phyloP scores from a whole-genome alignment of 2,329 filamentous ascomycete species.

The Tolypocladium guangdongense region DNA sequence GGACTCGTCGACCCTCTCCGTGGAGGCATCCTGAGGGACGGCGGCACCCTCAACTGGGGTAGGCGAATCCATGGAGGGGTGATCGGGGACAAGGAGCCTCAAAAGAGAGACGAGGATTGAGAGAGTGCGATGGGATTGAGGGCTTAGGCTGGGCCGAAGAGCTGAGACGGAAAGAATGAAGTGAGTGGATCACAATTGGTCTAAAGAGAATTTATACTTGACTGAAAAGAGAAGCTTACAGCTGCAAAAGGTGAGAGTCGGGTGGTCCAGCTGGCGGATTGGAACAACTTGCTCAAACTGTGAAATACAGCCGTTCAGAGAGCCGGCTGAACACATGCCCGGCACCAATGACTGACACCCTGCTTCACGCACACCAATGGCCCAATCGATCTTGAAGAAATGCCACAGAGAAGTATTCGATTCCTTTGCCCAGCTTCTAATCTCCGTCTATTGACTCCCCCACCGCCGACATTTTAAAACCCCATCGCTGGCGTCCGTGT shows the following conservation, averaged over 20 bases:
- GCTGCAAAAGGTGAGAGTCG: not conserved
- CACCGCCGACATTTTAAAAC: not conserved
- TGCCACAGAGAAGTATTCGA: slow-evolving; percentile 1
- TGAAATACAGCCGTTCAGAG: not conserved
- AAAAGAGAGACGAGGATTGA: not conserved
- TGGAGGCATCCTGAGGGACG: not conserved
- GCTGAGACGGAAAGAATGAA: not conserved
- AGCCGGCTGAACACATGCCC: not conserved
- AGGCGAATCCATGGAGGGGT: not conserved
- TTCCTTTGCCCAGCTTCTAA: slow-evolving; percentile 4
- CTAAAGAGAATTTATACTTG: not conserved
- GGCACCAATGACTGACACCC: not conserved
- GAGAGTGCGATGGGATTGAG: too few species aligned
- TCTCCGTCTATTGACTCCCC: slow-evolving; percentile 5
- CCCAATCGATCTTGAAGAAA: not conserved
- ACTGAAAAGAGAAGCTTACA: not conserved
- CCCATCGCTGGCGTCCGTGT: not conserved
- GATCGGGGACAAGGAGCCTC: not conserved
- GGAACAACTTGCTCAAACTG: not conserved
- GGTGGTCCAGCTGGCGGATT: not conserved
- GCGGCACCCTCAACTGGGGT: not conserved
- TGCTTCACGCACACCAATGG: not conserved
- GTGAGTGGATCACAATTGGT: not conserved
- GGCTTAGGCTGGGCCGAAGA: not conserved
- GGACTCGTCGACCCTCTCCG: not conserved